Conservation (phyloP, 2,329 filamentous ascomycete genomes). For the Aspergillus texensis region DNA sequence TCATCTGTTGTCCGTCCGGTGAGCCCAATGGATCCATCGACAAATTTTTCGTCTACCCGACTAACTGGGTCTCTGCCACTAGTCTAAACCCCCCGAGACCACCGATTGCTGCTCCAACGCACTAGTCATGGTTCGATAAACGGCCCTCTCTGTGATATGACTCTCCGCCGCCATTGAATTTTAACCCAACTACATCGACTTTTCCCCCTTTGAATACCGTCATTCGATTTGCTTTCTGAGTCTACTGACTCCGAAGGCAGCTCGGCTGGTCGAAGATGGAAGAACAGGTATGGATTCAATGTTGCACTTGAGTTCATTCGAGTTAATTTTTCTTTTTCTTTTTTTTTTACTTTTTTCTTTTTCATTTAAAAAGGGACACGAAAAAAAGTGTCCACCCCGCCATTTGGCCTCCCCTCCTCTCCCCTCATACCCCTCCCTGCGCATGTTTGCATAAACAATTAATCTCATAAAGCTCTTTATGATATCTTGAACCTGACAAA, state of each 20-base stretch:
- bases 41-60: slow-evolving; percentile 16
- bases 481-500: slow-evolving; percentile 20
- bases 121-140: slow-evolving; percentile 13
- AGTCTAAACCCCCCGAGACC: background rate
- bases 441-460: background rate
- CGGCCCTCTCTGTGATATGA: slow-evolving; percentile 26
- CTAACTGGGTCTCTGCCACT: slow-evolving; percentile 16
- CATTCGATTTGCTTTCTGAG: slow-evolving; percentile 27
- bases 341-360: background rate
- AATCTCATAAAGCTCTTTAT: background rate
- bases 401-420: slow-evolving; percentile 16
- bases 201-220: slow-evolving; percentile 16
- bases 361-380: slow-evolving; percentile 4
- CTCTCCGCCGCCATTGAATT: slow-evolving; percentile 25
- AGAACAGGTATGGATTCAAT: slow-evolving; percentile 42
- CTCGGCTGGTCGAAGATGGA: slow-evolving; percentile 47
- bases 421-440: slow-evolving; percentile 25
- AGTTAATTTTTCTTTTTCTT: slow-evolving; percentile 11
- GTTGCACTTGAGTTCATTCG: background rate
- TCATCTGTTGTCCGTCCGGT: background rate
- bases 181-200: slow-evolving; percentile 19
- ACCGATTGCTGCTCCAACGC: slow-evolving; percentile 2
- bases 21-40: slow-evolving; percentile 7
- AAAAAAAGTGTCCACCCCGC: slow-evolving; percentile 18
- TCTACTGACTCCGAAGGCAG: slow-evolving; percentile 34